Conservation (phyloP, 768 basidiomycete species). For the Tricholomella constricta region DNA sequence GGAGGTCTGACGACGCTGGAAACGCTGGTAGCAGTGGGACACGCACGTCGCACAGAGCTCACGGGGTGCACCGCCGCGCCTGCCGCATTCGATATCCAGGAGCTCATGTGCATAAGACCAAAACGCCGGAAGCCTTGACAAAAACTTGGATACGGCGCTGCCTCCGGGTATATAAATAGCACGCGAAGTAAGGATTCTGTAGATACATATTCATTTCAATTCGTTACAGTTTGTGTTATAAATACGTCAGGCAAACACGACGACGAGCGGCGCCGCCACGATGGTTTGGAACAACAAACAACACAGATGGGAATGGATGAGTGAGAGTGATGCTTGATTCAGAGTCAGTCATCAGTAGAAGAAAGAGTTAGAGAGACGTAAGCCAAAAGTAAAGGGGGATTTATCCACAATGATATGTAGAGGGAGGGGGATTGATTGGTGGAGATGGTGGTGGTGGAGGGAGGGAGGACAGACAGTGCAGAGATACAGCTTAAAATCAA, state of each 20-base stretch:
- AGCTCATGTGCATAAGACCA: slow-evolving; percentile 24
- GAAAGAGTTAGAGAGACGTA: neutral
- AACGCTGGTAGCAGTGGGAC: slow-evolving; percentile 33
- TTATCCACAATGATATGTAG: neutral
- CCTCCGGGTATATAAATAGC: no score
- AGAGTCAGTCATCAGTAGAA: neutral
- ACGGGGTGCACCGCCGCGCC: slow-evolving; percentile 28
- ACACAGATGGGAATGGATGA: neutral
- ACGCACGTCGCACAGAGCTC: slow-evolving; percentile 34
- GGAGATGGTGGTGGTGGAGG: neutral
- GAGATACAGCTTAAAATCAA: slow-evolving; percentile 14
- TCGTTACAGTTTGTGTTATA: neutral
- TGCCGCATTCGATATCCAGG: slow-evolving; percentile 24
- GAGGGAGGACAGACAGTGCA: neutral
- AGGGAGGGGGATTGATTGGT: neutral
- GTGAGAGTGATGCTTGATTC: neutral
- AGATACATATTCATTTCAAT: neutral
- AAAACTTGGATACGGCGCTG: no score
- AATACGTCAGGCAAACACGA: neutral
- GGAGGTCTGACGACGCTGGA: slow-evolving; percentile 46
- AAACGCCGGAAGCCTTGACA: neutral
- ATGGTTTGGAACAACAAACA: neutral
- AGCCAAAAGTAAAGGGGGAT: neutral
- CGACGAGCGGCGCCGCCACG: no score
- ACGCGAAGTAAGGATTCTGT: neutral